A percentile compares a stretch with the other conserved stretches of the same genome.
phyloP scores from a whole-genome alignment of 2,329 filamentous ascomycete genomes.

The Colletotrichum gloeosporioides region DNA sequence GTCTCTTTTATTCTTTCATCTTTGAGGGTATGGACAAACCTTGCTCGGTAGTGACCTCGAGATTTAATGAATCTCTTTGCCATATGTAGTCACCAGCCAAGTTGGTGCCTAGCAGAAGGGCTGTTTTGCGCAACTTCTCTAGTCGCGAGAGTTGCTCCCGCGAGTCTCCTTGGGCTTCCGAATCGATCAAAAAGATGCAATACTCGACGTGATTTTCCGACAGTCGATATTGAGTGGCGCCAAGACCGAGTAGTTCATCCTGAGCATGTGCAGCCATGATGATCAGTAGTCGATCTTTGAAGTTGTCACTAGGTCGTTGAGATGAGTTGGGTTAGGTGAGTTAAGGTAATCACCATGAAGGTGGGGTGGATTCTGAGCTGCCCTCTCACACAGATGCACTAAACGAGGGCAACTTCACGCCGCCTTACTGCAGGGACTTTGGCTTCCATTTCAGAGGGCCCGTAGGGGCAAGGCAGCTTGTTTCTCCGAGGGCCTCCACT shows the following conservation, averaged over 20 bases:
- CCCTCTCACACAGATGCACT: neutral
- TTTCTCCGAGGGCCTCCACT: neutral
- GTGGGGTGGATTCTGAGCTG: neutral
- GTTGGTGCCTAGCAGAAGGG: conserved; percentile 64
- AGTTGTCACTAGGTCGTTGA: neutral
- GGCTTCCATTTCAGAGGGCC: neutral
- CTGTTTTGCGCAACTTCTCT: conserved; percentile 74
- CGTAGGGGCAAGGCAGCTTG: too few relatives aligned
- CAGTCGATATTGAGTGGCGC: conserved; percentile 43
- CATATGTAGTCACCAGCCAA: conserved; percentile 90
- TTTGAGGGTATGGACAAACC: conserved; percentile 46
- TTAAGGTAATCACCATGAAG: neutral
- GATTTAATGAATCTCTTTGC: conserved; percentile 84
- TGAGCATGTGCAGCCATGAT: neutral
- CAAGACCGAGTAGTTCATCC: neutral
- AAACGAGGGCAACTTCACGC: neutral
- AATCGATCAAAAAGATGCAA: conserved; percentile 72
- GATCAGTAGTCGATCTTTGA: neutral
- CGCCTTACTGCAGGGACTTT: neutral
- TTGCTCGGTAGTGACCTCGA: conserved; percentile 66
- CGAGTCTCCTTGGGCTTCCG: conserved; percentile 49
- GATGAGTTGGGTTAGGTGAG: neutral
- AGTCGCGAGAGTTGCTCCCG: conserved; percentile 68
- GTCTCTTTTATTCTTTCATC: neutral
- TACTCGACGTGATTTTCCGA: conserved; percentile 90